Conservation (phyloP, 192 early-diverging fungal genomes). For the Backusella macrospora region DNA sequence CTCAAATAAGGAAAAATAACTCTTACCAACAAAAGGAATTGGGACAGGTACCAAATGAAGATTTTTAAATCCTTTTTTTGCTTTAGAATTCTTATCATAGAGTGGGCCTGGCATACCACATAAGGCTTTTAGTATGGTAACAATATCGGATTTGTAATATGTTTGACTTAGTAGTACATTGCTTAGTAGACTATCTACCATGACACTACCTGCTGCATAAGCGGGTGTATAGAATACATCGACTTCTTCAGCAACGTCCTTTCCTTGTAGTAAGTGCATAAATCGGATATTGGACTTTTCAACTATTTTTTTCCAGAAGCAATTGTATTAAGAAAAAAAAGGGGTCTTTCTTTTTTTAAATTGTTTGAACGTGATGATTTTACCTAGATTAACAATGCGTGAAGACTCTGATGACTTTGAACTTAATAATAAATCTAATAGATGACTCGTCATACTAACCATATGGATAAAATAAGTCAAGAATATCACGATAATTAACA, state of each 20-base stretch:
- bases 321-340: background rate
- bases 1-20: constrained; percentile 53
- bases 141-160: constrained; percentile 53
- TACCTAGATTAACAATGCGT: constrained; percentile 41
- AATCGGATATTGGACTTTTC: constrained; percentile 60
- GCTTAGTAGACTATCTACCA: constrained; percentile 54
- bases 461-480: background rate
- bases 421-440: constrained; percentile 53
- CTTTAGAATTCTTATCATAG: background rate
- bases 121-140: constrained; percentile 58
- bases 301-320: background rate
- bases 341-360: background rate
- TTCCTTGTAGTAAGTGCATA: constrained; percentile 45
- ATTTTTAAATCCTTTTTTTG: constrained; percentile 1
- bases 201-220: constrained; percentile 64
- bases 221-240: constrained; percentile 54
- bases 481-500: background rate
- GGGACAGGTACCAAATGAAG: constrained; percentile 39
- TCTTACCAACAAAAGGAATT: constrained; percentile 44
- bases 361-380: too few relatives aligned
- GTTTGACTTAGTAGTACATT: constrained; percentile 50
- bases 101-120: constrained; percentile 49
- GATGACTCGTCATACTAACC: constrained; percentile 58
- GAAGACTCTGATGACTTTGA: constrained; percentile 35
- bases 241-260: constrained; percentile 32